Conservation (phyloP, 2,329 filamentous ascomycete genomes). For the Cladosporium phlei region DNA sequence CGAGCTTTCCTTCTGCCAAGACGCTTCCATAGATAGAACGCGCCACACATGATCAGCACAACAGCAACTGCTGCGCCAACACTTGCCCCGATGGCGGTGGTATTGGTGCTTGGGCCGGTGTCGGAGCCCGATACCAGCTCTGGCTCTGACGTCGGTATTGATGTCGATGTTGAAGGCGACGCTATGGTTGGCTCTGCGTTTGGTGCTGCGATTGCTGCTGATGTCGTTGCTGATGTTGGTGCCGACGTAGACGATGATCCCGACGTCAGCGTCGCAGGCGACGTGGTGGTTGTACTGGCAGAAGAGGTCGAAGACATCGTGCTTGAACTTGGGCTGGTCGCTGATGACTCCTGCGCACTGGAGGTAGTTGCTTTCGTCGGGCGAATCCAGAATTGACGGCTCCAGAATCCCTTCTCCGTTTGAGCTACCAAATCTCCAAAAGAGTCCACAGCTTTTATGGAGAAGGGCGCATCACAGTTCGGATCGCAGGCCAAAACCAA, state of each 20-base stretch:
- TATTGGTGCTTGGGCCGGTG: background rate
- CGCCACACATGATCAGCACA: background rate
- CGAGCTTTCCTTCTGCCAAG: background rate
- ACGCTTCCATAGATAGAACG: background rate
- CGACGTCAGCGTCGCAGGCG: background rate
- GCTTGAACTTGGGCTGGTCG: background rate
- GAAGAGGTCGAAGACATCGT: background rate
- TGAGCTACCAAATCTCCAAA: background rate
- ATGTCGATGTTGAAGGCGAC: background rate
- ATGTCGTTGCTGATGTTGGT: conserved; percentile 1
- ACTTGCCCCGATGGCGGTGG: background rate
- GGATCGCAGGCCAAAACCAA: background rate
- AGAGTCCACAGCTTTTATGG: background rate
- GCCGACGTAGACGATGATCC: background rate
- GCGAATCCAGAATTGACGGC: background rate
- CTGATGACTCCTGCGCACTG: too few relatives aligned
- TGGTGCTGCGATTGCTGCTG: conserved; percentile 5
- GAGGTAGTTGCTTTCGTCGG: background rate
- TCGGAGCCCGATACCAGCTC: too few relatives aligned
- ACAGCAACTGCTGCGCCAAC: background rate
- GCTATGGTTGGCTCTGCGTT: background rate
- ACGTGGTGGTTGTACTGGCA: background rate
- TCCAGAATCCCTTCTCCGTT: background rate
- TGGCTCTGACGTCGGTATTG: background rate
- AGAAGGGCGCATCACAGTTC: background rate